A percentile compares a stretch with the other conserved stretches of the same genome.
Conservation (phyloP, 805 yeast genomes). For the Ogataea sp. region DNA sequence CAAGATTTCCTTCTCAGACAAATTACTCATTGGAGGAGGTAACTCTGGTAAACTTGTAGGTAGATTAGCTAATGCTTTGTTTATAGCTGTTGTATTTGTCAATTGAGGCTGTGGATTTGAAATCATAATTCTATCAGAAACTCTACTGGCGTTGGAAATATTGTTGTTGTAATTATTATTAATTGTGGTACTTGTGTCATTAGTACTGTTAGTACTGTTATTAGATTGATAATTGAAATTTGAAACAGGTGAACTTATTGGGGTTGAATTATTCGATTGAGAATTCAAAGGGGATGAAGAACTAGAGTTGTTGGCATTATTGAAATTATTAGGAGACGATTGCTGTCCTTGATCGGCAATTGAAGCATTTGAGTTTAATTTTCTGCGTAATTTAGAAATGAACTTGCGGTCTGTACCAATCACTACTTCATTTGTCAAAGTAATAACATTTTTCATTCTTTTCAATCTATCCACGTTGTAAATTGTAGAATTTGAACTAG, state of each 20-base stretch:
- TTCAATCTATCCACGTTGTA: conserved; percentile 77
- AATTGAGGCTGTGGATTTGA: no score
- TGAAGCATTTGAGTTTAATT: conserved; percentile 1
- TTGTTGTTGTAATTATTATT: not conserved
- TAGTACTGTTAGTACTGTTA: not conserved
- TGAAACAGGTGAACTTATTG: conserved; percentile 2
- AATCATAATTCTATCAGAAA: no score
- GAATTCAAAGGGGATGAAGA: not conserved
- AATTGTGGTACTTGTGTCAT: not conserved
- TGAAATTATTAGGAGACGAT: not conserved
- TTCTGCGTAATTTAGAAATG: conserved; percentile 17
- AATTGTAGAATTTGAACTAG: conserved; percentile 23
- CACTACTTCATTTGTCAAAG: conserved; percentile 71
- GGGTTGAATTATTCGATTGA: conserved; percentile 5
- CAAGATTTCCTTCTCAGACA: conserved; percentile 53
- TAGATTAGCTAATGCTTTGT: no score
- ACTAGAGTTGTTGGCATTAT: not conserved
- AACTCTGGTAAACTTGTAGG: conserved; percentile 1
- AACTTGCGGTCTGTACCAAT: conserved; percentile 66
- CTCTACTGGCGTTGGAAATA: no score
- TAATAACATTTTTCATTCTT: conserved; percentile 67
- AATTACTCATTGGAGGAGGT: conserved; percentile 2
- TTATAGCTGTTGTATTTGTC: no score
- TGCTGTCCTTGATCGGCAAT: not conserved
- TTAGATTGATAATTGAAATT: not conserved